Percentiles rank a stretch among this genome's conserved stretches.
Evolutionary conservation across 2,329 filamentous ascomycete species (phyloP).

Genomic region (Aspergillus terreus): DNA sequence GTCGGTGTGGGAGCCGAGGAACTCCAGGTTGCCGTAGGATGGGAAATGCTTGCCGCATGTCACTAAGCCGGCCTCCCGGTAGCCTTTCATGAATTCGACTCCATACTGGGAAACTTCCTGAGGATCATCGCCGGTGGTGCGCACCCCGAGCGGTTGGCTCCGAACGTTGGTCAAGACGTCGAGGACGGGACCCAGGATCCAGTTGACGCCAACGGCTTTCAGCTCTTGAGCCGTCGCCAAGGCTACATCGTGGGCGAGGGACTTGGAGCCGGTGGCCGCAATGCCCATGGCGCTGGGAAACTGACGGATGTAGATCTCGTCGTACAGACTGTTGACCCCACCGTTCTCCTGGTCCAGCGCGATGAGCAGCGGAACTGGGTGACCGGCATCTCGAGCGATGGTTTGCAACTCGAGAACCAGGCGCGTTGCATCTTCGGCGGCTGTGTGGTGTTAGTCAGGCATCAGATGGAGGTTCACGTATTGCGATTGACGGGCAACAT

Average conservation of each 20-base stretch:
- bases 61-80: conserved; percentile 82
- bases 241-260: conserved; percentile 83
- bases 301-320: conserved; percentile 92
- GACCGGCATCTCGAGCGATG: conserved; percentile 84
- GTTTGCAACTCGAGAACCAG: conserved; percentile 89
- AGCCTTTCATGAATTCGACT: conserved; percentile 85
- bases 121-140: conserved; percentile 87
- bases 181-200: conserved; percentile 88
- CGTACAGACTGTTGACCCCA: conserved; percentile 92
- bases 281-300: conserved; percentile 97
- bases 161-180: conserved; percentile 92
- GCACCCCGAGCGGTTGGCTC: conserved; percentile 84
- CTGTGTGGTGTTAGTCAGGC: conserved; percentile 47
- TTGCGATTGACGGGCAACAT: neutral
- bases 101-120: conserved; percentile 93
- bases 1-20: conserved; percentile 83
- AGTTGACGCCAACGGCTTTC: conserved; percentile 88
- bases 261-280: conserved; percentile 81
- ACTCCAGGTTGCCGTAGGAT: conserved; percentile 92
- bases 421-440: conserved; percentile 82
- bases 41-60: conserved; percentile 96
- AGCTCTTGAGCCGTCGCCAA: conserved; percentile 92
- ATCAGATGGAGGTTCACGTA: neutral
- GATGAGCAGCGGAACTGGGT: conserved; percentile 83
- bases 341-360: conserved; percentile 97